Evolutionary conservation across 169 alveolate species (phyloP), one percentile per base, ranked within the genome.

Genomic region (Plasmodium falciparum): DNA sequence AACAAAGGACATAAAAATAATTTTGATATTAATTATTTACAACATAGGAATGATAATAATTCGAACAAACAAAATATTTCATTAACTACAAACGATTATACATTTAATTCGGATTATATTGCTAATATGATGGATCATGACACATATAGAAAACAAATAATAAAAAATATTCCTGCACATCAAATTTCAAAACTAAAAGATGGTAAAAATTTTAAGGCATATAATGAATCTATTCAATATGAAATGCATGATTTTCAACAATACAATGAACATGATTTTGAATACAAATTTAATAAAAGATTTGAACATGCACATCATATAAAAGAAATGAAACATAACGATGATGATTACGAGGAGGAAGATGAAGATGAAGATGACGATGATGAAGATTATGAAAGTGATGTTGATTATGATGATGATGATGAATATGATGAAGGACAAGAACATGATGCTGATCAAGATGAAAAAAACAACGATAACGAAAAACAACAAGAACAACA

Each of bases 341-440:
- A 75, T 26, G 88, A 11, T 3, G 88, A 74, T 20, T 12, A 8
- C 9, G 88, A 59, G 43, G 61, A 62, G 29, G 88, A 74, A 62
- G 88, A 47, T 1, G 83, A 49, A n/a, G 83, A 74, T 0, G 88
- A 59, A 0, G 65, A 20, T 2, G 86, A 73, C 2, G 86, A 73
- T 1, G 71, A 52, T 0, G 86, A 73, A 33, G 72, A 73, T 7
- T 69, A 26, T 5, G 86, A 73, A 8, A 29, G 50, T 6, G 69
- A 72, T 7, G 83, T 49, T 2, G 67, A 56, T 22, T 63, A 73
- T 11, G 86, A 33, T 11, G 73, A 73, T 11, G 86, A 73, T 11
- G 86, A 58, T 15, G 50, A 73, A n/a, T 59, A 70, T 12, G 56
- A 70, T 8, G 78, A 73, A 73, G 47, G 56, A 3, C 33, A 73